Conservation (phyloP, 2,329 filamentous ascomycete genomes). For the Sclerotinia glacialis region DNA sequence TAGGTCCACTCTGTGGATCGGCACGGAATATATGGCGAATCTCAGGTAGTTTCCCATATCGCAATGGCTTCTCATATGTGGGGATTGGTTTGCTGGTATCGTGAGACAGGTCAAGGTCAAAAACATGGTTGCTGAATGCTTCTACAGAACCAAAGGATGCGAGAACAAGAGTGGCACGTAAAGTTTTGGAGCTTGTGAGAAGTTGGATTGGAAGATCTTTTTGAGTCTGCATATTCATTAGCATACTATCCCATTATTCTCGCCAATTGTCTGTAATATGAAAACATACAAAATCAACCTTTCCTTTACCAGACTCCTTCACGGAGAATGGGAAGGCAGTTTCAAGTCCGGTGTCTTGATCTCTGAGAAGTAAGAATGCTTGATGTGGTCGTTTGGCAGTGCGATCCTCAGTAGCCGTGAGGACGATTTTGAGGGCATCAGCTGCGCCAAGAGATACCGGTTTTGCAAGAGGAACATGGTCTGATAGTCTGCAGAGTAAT, state of each 20-base stretch:
- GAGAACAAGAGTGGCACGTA: conserved; percentile 79
- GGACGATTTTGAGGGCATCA: conserved; percentile 75
- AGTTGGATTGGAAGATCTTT: conserved; percentile 88
- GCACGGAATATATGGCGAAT: conserved; percentile 88
- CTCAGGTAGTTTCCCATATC: conserved; percentile 79
- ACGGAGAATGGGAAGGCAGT: conserved; percentile 80
- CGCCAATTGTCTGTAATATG: background rate
- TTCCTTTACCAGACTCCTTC: conserved; percentile 85
- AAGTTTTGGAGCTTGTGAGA: conserved; percentile 61
- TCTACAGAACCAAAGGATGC: conserved; percentile 78
- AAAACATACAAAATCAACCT: conserved; percentile 73
- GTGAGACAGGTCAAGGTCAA: conserved; percentile 66
- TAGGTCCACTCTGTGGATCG: conserved; percentile 77
- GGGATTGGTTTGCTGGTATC: conserved; percentile 61
- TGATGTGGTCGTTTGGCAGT: conserved; percentile 86
- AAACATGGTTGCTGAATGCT: conserved; percentile 66
- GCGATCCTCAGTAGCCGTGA: conserved; percentile 78
- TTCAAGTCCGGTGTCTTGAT: conserved; percentile 73
- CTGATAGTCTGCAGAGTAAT: conserved; percentile 31
- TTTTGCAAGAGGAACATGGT: conserved; percentile 49
- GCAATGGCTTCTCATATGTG: conserved; percentile 63
- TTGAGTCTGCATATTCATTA: conserved; percentile 59
- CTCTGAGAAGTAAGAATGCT: conserved; percentile 81
- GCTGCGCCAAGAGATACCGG: conserved; percentile 62
- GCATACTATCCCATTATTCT: conserved; percentile 11